Evolutionary conservation across 179 eudicot species (phyloP), one percentile per base, ranked within the genome.

Genomic region (Kewa caespitosa): DNA sequence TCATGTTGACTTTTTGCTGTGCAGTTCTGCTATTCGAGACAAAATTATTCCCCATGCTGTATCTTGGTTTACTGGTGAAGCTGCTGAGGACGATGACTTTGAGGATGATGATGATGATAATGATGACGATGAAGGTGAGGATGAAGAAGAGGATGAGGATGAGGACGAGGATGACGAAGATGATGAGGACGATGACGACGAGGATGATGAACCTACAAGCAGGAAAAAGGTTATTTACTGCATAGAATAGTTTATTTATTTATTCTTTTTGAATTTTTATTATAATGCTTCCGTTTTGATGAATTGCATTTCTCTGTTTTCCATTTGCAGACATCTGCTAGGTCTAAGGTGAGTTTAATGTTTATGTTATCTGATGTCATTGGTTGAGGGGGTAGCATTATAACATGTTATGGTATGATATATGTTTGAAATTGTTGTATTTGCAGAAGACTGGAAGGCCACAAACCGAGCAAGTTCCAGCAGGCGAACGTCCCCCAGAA

Each of bases 41-140:
- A 89, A 89, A 76, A 90, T 89, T 74, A 90, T 89, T 37, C 95
- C 95, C 22, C 92, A 87, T 77, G 92, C 92, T 69, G 92, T 90
- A 27, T 89, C 95, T 23, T 90, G 95, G 95, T 90, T 90, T 74
- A 90, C 95, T 15, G 91, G 95, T 37, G 95, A 90, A 80, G 92
- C 92, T 78, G 92, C 80, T 30, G 69, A 86, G 38, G 95, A 65
- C 0, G 91, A 90, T 74, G 92, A 84, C 2, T 80, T 87, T 77
- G 87, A 84, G 6, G 81, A 74, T 33, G 61, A 37, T 11, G 89
- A 83, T 8, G 90, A 82, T 9, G 90, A 83, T 6, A 89, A 86
- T 0, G 90, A 85, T 0, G 92, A 89, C 0, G 90, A 82, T 0
- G 89, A 83, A 0, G 90, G 75, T 1, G 90, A 83, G 0, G 89